Evolutionary conservation across 106 monocot species (phyloP).

Genomic region (Iris macrosiphon): DNA sequence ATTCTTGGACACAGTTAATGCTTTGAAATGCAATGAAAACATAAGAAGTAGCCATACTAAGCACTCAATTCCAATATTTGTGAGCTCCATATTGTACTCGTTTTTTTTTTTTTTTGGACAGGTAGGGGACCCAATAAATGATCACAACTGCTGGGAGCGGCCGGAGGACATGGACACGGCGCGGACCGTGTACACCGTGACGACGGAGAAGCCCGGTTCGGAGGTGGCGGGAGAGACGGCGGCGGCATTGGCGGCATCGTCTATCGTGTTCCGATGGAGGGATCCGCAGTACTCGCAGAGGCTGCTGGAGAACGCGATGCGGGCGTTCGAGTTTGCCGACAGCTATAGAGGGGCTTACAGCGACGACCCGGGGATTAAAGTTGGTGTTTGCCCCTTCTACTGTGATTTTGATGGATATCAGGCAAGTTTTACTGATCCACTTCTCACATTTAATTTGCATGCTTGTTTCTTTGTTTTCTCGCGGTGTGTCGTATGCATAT

Average conservation of each 20-base stretch:
- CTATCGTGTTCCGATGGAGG: slow-evolving; percentile 56
- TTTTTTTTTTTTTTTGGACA: slow-evolving; percentile 6
- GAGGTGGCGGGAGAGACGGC: slow-evolving; percentile 95
- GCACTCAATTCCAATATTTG: too few relatives aligned
- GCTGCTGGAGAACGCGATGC: slow-evolving; percentile 34
- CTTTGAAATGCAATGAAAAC: too few relatives aligned
- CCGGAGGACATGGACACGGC: slow-evolving; percentile 98
- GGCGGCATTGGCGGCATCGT: slow-evolving; percentile 79
- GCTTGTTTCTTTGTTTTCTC: not conserved
- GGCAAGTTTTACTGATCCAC: slow-evolving; percentile 22
- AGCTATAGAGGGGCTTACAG: slow-evolving; percentile 70
- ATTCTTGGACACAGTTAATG: too few relatives aligned
- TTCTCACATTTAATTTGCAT: not conserved
- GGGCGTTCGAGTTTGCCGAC: slow-evolving; percentile 79
- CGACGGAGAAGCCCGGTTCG: slow-evolving; percentile 60
- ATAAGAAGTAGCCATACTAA: too few relatives aligned
- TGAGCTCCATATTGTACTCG: too few relatives aligned
- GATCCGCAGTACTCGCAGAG: slow-evolving; percentile 41
- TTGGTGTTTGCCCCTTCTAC: slow-evolving; percentile 86
- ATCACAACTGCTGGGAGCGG: slow-evolving; percentile 97
- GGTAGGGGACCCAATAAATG: slow-evolving; percentile 79
- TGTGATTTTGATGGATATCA: slow-evolving; percentile 93
- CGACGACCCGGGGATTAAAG: slow-evolving; percentile 47
- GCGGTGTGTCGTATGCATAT: too few relatives aligned
- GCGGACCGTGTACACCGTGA: slow-evolving; percentile 70